These are phyloP conservation scores for Nicotiana undulata DNA, from an alignment of 257 asterid species.

Conservation along the genomic window DNA sequence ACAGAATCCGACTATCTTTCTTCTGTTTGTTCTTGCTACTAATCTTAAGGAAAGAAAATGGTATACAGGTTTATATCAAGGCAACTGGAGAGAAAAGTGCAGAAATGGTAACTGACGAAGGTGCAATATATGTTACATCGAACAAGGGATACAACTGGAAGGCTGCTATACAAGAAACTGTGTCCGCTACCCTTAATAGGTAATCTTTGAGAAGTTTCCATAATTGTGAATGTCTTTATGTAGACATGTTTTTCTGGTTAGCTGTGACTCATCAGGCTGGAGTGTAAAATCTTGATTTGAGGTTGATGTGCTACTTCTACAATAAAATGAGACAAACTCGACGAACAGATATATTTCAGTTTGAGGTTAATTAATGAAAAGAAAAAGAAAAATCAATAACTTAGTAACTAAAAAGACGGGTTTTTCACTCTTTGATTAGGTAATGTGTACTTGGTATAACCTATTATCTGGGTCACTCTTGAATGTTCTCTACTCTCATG, in stretches of 20 bases:
- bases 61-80: constrained; percentile 65
- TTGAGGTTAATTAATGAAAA: not conserved
- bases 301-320: not conserved
- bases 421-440: not conserved
- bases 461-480: not conserved
- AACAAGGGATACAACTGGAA: constrained; percentile 97
- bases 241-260: not conserved
- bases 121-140: constrained; percentile 85
- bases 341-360: not conserved
- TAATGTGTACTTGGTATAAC: not conserved
- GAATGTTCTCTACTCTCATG: not conserved
- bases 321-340: not conserved
- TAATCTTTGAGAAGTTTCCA: constrained; percentile 17
- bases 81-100: constrained; percentile 88
- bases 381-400: not conserved
- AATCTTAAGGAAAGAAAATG: not conserved
- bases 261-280: not conserved
- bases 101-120: constrained; percentile 96
- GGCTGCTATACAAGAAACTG: constrained; percentile 98
- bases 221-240: constrained; percentile 5
- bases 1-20: not conserved
- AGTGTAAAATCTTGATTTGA: not conserved
- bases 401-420: not conserved
- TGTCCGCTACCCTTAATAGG: constrained; percentile 96
- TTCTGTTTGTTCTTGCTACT: not conserved